Conservation (phyloP, 2,329 filamentous ascomycete species). For the Xylariaceae sp. region DNA sequence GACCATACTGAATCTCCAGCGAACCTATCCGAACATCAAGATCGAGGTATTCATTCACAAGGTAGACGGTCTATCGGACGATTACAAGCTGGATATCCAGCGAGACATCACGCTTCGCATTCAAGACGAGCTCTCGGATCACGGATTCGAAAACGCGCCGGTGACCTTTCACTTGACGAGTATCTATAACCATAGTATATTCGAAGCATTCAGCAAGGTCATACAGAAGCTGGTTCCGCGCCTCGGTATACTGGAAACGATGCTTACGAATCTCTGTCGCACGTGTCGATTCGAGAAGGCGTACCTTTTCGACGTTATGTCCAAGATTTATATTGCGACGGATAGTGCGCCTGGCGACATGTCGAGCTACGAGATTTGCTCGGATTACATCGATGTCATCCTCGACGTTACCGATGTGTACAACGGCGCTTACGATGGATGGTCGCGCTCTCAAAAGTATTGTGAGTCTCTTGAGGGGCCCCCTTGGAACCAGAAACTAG, state of each 20-base stretch:
- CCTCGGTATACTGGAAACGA: constrained; percentile 82
- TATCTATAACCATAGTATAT: constrained; percentile 98
- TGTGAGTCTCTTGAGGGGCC: constrained; percentile 53
- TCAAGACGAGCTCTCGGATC: constrained; percentile 89
- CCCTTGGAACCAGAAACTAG: constrained; percentile 56
- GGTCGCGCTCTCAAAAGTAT: constrained; percentile 53
- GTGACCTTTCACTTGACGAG: constrained; percentile 94
- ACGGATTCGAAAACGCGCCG: constrained; percentile 86
- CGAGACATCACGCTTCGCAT: constrained; percentile 95
- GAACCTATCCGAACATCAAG: constrained; percentile 87
- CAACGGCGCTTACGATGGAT: constrained; percentile 79
- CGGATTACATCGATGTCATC: constrained; percentile 97
- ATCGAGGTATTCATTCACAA: constrained; percentile 99
- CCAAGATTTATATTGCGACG: constrained; percentile 97
- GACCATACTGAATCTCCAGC: constrained; percentile 83
- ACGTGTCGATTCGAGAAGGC: constrained; percentile 96
- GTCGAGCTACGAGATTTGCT: constrained; percentile 95
- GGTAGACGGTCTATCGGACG: constrained; percentile 93
- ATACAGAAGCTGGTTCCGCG: constrained; percentile 97
- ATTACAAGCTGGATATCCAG: constrained; percentile 94
- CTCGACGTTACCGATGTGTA: constrained; percentile 96
- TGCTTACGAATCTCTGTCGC: constrained; percentile 89
- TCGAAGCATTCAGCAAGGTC: constrained; percentile 96
- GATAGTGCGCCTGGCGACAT: constrained; percentile 91
- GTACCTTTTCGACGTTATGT: constrained; percentile 94